Evolutionary conservation across 1,139 yeast species (phyloP).

Genomic region (Eremothecium cymbalariae): DNA sequence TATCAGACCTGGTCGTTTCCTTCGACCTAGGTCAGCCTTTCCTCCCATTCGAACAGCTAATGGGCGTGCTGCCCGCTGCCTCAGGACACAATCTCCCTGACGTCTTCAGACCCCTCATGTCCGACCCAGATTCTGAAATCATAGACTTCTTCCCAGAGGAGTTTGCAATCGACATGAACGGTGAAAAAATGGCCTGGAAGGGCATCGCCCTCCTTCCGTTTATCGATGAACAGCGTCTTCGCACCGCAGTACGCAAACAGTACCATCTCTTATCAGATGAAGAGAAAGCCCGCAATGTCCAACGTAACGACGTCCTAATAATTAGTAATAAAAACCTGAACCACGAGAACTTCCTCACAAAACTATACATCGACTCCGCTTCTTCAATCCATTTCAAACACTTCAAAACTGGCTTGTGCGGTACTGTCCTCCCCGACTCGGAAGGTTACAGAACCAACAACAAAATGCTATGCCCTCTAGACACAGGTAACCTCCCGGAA

Average conservation of each 20-base stretch:
- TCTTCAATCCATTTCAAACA: slow-evolving; percentile 37
- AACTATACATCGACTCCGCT: slow-evolving; percentile 27
- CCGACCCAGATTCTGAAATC: slow-evolving; percentile 69
- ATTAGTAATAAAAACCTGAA: slow-evolving; percentile 48
- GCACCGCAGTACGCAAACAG: slow-evolving; percentile 56
- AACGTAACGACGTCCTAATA: slow-evolving; percentile 53
- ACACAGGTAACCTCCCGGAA: slow-evolving; percentile 44
- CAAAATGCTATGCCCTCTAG: slow-evolving; percentile 51
- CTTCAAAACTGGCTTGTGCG: slow-evolving; percentile 56
- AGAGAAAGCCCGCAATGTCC: slow-evolving; percentile 64
- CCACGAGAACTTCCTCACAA: slow-evolving; percentile 26
- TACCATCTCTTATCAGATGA: slow-evolving; percentile 57
- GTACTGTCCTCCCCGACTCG: slow-evolving; percentile 42
- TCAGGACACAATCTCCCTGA: slow-evolving; percentile 87
- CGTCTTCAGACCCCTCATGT: slow-evolving; percentile 77
- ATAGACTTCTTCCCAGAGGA: slow-evolving; percentile 88
- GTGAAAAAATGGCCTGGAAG: slow-evolving; percentile 92
- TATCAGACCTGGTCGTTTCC: slow-evolving; percentile 50
- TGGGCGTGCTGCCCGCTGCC: slow-evolving; percentile 97
- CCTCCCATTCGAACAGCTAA: slow-evolving; percentile 88
- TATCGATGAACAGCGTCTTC: slow-evolving; percentile 71
- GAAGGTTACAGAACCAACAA: slow-evolving; percentile 43
- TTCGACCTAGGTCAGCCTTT: slow-evolving; percentile 76
- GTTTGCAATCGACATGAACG: slow-evolving; percentile 89
- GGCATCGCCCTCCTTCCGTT: slow-evolving; percentile 88